These are phyloP conservation scores for Hygrophila difformis DNA, from an alignment of 257 asterid genomes.

Conservation along the genomic window DNA sequence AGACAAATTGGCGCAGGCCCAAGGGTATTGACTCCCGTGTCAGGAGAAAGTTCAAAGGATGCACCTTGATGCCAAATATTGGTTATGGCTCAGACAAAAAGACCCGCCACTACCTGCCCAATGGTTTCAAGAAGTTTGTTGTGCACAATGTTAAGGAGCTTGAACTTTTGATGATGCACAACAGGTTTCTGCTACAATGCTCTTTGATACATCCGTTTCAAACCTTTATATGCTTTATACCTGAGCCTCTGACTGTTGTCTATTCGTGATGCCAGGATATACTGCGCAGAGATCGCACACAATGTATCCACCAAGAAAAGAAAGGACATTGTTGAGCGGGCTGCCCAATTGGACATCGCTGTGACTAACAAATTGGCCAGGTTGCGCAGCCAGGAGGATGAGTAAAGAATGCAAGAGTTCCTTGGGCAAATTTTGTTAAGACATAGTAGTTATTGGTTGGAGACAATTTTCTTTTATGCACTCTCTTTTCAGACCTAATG, in stretches of 20 bases:
- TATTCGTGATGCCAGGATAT: constrained; percentile 25
- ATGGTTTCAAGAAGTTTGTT: constrained; percentile 41
- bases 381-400: constrained; percentile 45
- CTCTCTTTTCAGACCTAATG: too few relatives aligned
- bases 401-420: constrained; percentile 16
- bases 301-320: constrained; percentile 38
- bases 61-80: constrained; percentile 37
- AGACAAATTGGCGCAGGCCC: constrained; percentile 42
- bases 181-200: constrained; percentile 41
- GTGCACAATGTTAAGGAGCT: constrained; percentile 36
- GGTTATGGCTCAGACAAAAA: constrained; percentile 41
- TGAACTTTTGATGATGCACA: constrained; percentile 47
- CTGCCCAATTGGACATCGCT: constrained; percentile 38
- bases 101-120: constrained; percentile 39
- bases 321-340: constrained; percentile 37
- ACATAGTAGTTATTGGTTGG: not conserved
- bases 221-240: not conserved
- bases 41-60: constrained; percentile 45
- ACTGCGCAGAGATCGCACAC: constrained; percentile 48
- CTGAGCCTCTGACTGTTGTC: not conserved
- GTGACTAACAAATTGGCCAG: constrained; percentile 45
- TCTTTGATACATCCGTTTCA: not conserved
- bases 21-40: constrained; percentile 50
- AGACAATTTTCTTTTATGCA: too few relatives aligned
- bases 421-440: constrained; percentile 3